Percentiles rank a stretch among this genome's conserved stretches.
These are phyloP conservation scores for Thinopyrum elongatum DNA, from an alignment of 176 grass and related monocot species.

Conservation along the genomic window DNA sequence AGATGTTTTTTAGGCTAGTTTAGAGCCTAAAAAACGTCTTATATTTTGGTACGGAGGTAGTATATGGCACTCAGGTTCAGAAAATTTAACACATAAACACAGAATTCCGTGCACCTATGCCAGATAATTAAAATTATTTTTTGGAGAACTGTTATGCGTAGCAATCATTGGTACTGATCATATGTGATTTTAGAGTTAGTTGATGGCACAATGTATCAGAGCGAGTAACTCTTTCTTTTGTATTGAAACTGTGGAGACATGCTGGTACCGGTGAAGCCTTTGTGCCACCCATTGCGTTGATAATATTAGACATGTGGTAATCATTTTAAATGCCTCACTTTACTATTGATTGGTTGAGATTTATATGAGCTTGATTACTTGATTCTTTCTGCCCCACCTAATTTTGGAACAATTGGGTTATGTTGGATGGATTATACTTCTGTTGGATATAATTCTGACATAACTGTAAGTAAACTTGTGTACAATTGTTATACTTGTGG, in stretches of 20 bases:
- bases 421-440: neutral
- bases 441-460: neutral
- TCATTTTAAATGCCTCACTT: neutral
- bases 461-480: constrained; percentile 7
- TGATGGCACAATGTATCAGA: neutral
- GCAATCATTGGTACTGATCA: neutral
- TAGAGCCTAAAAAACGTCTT: too few relatives aligned
- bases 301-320: neutral
- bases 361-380: constrained; percentile 6
- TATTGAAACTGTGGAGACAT: constrained; percentile 1
- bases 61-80: neutral
- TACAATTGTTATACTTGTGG: neutral
- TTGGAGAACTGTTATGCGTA: neutral
- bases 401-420: neutral
- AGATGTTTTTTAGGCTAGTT: too few relatives aligned
- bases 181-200: constrained; percentile 16
- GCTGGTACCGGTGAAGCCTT: neutral
- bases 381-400: neutral
- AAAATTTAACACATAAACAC: neutral
- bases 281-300: neutral
- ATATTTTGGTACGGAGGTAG: too few relatives aligned
- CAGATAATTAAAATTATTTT: neutral
- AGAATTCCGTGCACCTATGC: neutral
- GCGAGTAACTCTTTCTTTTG: neutral
- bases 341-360: neutral